Percentiles rank a stretch among this genome's conserved stretches.
phyloP scores from a whole-genome alignment of 306 rosid genomes.

The Cucurbita moschata region DNA sequence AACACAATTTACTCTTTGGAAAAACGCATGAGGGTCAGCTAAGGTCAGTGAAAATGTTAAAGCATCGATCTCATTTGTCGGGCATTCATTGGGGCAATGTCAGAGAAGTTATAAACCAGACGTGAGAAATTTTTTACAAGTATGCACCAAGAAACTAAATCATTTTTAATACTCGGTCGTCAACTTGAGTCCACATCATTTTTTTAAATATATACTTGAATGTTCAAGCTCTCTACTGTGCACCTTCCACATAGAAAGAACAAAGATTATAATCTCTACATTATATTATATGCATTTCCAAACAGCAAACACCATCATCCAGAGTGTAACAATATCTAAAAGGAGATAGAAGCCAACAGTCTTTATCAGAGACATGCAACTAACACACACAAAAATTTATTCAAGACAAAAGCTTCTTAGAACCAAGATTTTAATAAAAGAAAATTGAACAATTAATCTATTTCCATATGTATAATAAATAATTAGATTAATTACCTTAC shows the following conservation, averaged over 20 bases:
- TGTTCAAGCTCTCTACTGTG: not conserved
- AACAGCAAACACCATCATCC: not conserved
- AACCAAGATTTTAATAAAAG: not conserved
- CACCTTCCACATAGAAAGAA: not conserved
- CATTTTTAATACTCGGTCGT: not conserved
- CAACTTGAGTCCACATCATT: not conserved
- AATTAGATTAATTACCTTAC: conserved; percentile 46
- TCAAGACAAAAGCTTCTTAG: not conserved
- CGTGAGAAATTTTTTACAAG: too few relatives aligned
- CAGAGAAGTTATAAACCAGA: not conserved
- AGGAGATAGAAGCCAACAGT: not conserved
- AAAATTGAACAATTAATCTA: not conserved
- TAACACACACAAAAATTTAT: not conserved
- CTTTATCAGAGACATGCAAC: not conserved
- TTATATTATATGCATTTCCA: not conserved
- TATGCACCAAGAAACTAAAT: not conserved
- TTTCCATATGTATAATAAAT: not conserved
- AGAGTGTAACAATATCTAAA: not conserved
- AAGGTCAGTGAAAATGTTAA: not conserved
- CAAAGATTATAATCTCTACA: not conserved
- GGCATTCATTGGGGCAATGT: not conserved
- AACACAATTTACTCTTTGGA: not conserved
- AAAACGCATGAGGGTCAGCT: not conserved
- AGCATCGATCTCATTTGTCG: not conserved
- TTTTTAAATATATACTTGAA: not conserved